Conservation (phyloP, 495 filamentous ascomycete genomes). For the Oidiodendron maius region DNA sequence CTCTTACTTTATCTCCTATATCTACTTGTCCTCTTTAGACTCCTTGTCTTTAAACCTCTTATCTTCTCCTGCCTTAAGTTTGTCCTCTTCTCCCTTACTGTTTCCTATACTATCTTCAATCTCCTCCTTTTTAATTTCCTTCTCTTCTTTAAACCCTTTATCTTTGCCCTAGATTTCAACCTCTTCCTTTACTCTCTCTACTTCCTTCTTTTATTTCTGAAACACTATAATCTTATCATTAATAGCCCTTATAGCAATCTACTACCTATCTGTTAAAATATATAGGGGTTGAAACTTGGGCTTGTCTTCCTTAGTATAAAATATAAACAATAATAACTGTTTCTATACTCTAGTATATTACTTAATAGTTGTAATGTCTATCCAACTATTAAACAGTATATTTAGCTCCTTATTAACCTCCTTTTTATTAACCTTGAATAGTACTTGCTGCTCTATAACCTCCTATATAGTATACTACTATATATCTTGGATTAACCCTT, state of each 20-base stretch:
- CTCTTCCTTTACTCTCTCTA: not conserved
- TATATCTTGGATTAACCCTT: slow-evolving; percentile 3
- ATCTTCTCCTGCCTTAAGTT: not conserved
- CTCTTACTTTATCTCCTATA: not conserved
- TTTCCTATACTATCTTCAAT: not conserved
- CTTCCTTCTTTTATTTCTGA: not conserved
- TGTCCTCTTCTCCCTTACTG: not conserved
- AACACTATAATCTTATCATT: not conserved
- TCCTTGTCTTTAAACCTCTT: not conserved
- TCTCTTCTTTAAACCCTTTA: not conserved
- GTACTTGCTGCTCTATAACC: not conserved
- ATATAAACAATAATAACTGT: slow-evolving; percentile 3
- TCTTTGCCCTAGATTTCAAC: no score
- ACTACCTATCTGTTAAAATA: not conserved
- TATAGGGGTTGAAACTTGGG: not conserved
- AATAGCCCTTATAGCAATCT: not conserved
- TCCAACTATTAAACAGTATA: slow-evolving; percentile 3
- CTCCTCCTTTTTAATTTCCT: not conserved
- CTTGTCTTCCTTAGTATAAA: not conserved
- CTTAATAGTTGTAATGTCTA: slow-evolving; percentile 1
- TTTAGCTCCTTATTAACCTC: slow-evolving; percentile 5
- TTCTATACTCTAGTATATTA: not conserved
- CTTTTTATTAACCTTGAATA: slow-evolving; percentile 7
- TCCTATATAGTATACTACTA: slow-evolving; percentile 2
- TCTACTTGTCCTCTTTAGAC: not conserved